These are phyloP conservation scores for Pinus taeda DNA, from an alignment of 75 land plant genomes.

Conservation along the genomic window DNA sequence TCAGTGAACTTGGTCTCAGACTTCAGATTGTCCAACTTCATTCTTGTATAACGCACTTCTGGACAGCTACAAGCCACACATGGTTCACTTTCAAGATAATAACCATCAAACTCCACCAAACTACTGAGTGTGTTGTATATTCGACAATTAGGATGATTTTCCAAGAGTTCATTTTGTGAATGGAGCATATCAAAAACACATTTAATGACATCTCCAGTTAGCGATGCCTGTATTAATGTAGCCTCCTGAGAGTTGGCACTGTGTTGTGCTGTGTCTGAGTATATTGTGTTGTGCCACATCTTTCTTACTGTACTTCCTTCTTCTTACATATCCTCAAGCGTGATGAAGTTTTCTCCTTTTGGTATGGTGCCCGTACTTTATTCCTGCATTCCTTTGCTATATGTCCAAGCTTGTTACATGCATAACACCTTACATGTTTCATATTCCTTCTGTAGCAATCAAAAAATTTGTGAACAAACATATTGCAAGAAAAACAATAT, in stretches of 20 bases:
- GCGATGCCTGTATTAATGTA: slow-evolving; percentile 55
- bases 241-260: slow-evolving; percentile 42
- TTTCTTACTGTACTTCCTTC: no score
- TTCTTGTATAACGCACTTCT: slow-evolving; percentile 86
- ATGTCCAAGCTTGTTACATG: no score
- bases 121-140: slow-evolving; percentile 89
- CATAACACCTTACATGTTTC: no score
- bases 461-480: no score
- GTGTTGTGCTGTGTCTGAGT: no score
- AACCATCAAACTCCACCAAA: slow-evolving; percentile 97
- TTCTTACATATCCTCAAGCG: no score
- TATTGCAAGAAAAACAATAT: no score
- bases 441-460: no score
- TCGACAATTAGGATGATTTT: slow-evolving; percentile 98
- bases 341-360: no score
- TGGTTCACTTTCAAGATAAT: slow-evolving; percentile 98
- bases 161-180: slow-evolving; percentile 91
- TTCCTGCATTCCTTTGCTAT: no score
- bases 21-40: slow-evolving; percentile 95
- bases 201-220: slow-evolving; percentile 64
- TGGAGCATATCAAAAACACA: slow-evolving; percentile 79
- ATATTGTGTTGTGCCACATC: no score
- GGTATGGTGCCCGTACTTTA: no score
- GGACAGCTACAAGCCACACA: slow-evolving; percentile 97
- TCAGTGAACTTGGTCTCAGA: slow-evolving; percentile 96